Percentiles rank a stretch among this genome's conserved stretches.
Evolutionary conservation across 495 filamentous ascomycete species (phyloP).

Genomic region (Entonaema liquescens): DNA sequence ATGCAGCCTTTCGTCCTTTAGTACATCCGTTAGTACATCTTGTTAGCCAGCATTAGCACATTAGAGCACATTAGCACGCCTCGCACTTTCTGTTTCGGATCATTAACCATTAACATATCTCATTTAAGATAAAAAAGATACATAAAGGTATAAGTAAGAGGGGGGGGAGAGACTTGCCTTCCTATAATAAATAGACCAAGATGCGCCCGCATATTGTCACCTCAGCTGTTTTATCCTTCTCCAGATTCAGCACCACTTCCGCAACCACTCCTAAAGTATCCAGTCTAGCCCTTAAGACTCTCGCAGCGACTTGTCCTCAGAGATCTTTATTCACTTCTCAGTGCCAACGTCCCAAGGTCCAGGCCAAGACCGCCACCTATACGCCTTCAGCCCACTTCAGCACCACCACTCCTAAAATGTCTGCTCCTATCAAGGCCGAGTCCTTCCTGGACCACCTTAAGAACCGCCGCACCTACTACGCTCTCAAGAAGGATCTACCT

Average conservation of each 20-base stretch:
- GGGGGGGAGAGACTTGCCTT: not conserved
- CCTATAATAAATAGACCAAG: conserved; percentile 40
- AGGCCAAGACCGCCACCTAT: conserved; percentile 25
- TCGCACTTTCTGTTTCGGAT: not conserved
- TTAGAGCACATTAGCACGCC: not conserved
- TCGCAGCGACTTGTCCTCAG: conserved; percentile 24
- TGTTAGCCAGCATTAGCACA: not conserved
- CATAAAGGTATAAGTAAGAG: not conserved
- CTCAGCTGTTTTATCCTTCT: conserved; percentile 40
- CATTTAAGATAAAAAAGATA: not conserved
- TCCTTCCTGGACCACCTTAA: conserved; percentile 62
- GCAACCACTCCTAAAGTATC: conserved; percentile 19
- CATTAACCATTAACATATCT: too few species aligned
- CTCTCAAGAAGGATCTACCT: conserved; percentile 63
- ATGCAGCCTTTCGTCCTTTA: conserved; percentile 16
- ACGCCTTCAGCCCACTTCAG: conserved; percentile 25
- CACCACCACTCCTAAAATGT: conserved; percentile 38
- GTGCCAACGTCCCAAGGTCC: conserved; percentile 8
- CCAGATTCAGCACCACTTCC: conserved; percentile 37
- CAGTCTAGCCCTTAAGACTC: conserved; percentile 16
- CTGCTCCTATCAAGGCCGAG: conserved; percentile 43
- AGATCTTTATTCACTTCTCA: conserved; percentile 37
- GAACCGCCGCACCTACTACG: conserved; percentile 67
- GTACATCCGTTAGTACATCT: not conserved
- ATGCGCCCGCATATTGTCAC: conserved; percentile 45